Evolutionary conservation across 768 basidiomycete species (phyloP).

Genomic region (Collybia sp.): DNA sequence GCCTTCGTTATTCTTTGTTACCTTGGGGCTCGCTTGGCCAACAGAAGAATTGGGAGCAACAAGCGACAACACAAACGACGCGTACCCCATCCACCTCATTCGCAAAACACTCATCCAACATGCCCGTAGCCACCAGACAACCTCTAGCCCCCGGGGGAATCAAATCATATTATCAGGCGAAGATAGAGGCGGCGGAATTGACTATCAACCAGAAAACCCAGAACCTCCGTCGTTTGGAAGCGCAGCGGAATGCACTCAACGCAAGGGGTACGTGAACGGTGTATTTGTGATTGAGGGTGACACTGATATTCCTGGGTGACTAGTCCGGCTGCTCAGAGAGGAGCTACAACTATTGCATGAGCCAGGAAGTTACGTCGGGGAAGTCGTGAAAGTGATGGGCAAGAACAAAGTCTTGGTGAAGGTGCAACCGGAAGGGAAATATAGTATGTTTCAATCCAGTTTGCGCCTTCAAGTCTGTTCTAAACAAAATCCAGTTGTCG

Average conservation of each 20-base stretch:
- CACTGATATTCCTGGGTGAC: neutral
- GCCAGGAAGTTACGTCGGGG: constrained; percentile 96
- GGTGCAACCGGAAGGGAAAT: constrained; percentile 98
- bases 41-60: too few species aligned
- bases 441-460: constrained; percentile 62
- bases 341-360: constrained; percentile 92
- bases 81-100: constrained; percentile 13
- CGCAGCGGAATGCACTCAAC: constrained; percentile 95
- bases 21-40: too few species aligned
- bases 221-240: constrained; percentile 92
- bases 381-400: constrained; percentile 98
- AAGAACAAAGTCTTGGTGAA: constrained; percentile 99
- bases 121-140: constrained; percentile 32
- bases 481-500: constrained; percentile 63
- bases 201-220: constrained; percentile 96
- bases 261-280: constrained; percentile 64
- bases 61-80: constrained; percentile 14
- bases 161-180: constrained; percentile 91
- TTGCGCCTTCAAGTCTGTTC: neutral
- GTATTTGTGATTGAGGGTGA: neutral
- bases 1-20: too few species aligned
- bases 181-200: constrained; percentile 91
- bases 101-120: constrained; percentile 7
- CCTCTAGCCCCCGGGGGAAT: constrained; percentile 57
- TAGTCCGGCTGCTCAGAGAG: constrained; percentile 87